Percentiles rank a stretch among this genome's conserved stretches.
Evolutionary conservation across 306 rosid species (phyloP).

Genomic region (Myrica gale): DNA sequence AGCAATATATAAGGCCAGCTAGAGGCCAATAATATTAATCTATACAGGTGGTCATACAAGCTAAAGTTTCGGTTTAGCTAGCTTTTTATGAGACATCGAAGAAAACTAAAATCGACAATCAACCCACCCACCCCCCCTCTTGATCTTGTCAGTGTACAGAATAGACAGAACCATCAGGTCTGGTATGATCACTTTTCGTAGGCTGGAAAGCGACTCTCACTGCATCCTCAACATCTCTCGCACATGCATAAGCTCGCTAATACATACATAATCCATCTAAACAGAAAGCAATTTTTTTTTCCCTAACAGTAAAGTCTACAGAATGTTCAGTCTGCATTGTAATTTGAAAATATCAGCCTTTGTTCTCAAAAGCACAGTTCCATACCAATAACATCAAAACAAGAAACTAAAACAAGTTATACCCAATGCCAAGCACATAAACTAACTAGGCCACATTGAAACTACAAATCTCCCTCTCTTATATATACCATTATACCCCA

Average conservation of each 20-base stretch:
- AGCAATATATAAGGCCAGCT: too few relatives aligned
- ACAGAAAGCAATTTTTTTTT: too few relatives aligned
- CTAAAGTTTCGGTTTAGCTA: not conserved
- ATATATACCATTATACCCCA: slow-evolving; percentile 49
- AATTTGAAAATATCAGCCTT: not conserved
- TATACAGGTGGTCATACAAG: not conserved
- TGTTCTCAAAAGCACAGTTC: slow-evolving; percentile 2
- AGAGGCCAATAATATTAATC: not conserved
- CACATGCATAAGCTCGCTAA: too few relatives aligned
- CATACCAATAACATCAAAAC: slow-evolving; percentile 10
- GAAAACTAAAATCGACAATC: not conserved
- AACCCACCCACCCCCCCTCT: too few relatives aligned
- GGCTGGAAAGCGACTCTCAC: too few relatives aligned
- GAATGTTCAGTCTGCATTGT: not conserved
- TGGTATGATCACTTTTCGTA: too few relatives aligned
- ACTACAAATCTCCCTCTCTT: slow-evolving; percentile 43
- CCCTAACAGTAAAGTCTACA: too few relatives aligned
- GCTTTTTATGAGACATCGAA: not conserved
- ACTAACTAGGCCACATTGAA: slow-evolving; percentile 27
- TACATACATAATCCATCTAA: too few relatives aligned
- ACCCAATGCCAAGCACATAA: slow-evolving; percentile 32
- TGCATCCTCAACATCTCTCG: too few relatives aligned
- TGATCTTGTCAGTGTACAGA: too few relatives aligned
- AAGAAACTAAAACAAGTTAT: slow-evolving; percentile 10
- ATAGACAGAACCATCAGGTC: too few relatives aligned